Base-by-base conservation (phyloP, 768 basidiomycete genomes). In the Naganishia friedmannii region DNA sequence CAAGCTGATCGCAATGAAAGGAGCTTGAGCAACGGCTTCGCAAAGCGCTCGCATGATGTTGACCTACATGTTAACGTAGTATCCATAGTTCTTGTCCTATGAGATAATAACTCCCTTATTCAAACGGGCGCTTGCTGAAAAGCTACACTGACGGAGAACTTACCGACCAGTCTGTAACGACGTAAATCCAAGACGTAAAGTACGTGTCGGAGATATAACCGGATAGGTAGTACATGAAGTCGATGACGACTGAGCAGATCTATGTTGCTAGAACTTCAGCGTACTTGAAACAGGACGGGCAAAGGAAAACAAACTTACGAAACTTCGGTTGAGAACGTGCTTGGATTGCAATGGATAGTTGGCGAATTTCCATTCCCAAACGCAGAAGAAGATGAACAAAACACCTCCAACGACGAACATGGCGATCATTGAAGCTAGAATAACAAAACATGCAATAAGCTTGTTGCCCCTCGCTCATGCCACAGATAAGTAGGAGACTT, bases 391-490 rank as follows among this genome's bases (percentile, higher is more conserved):
- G 56, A 82, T 73, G 69, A 86, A 76, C 42, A 84, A 74, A 13
- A 86, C 56, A 10, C 77, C 80, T 28, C 86, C 86, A 39, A 87
- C 76, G 60, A 84, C 77, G 66, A 86, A 81, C 75, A 81, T 83
- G 29, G 76, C 84, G 66, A 87, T 85, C 65, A 87, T 56, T 2
- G 72, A 74, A 15, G 74, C 72, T 74, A 66, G 10, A 21, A 29
- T 2, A 26, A 32, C 15, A 15, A 12, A 29, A 10, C 6, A 42
- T 68, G 31, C 42, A 19, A n/a, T 28, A 5, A 32, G 34, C 21
- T 70, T 67, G 69, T 19, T 74, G 15, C 70, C 56, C 37, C 60
- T 67, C 55, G 66, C 70, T 48, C n/a, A 56, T 28, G 28, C 48
- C 13, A 58, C 37, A n/a, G n/a, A n/a, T 32, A 17, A 60, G 4